Base-by-base conservation (phyloP, 805 yeast genomes). In the Saturnispora halmiae region DNA sequence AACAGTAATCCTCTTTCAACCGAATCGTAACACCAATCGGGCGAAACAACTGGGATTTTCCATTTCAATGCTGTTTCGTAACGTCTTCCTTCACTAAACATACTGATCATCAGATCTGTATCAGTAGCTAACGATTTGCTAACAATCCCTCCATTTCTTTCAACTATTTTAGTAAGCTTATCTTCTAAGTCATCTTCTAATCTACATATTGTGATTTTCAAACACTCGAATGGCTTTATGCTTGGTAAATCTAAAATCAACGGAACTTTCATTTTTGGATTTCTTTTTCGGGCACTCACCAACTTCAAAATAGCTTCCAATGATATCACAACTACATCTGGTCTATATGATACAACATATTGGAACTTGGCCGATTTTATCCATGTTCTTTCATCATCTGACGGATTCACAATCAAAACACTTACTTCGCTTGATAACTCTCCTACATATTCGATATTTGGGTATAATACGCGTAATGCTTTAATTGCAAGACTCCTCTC, bases 321-420 rank as follows among this genome's bases (percentile, higher is more conserved):
- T 6, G 62, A 54, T 9, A 85, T 53, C 43, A 85, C 73, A 34
- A 51, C 52, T 21, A 85, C 66, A 55, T 82, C 90, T 30, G 68
- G 66, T 39, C 84, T 60, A 41, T 65, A 60, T 40, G 64, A 54
- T 6, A 71, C 67, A 31, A 72, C 67, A 51, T 67, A 76, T 40
- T 59, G 63, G 54, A 66, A 77, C 52, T 77, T 77, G 25, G 70
- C 75, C 1, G 82, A 73, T 41, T 61, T 57, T 11, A 51, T 29
- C 64, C 64, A 59, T 11, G 28, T 25, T 28, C 42, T 40, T 21
- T 46, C 47, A 7, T 46, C 40, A 19, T 44, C 44, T 4, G 42
- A 30, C 6, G 58, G 48, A 34, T 59, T 52, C 2, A 58, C 45
- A 16, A 59, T 49, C 22, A 59, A 36, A 11, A 50, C 40, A 0